Conservation (phyloP, 2,329 filamentous ascomycete genomes). For the Ophiocordyceps camponoti-rufipedis region DNA sequence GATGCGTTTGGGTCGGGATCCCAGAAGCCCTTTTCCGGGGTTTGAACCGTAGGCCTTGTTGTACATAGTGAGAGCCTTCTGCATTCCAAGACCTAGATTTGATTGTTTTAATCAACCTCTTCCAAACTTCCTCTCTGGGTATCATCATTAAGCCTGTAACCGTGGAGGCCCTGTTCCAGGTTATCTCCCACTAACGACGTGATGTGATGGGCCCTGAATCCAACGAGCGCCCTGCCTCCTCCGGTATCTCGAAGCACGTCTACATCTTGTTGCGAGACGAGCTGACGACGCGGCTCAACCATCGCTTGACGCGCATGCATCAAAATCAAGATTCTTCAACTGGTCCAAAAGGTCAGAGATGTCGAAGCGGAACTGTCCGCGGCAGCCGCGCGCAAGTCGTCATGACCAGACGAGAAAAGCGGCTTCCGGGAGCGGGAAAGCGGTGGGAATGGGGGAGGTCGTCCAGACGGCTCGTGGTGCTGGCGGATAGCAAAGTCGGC, state of each 20-base stretch:
- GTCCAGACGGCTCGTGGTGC: not conserved
- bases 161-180: not conserved
- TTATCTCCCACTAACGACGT: not conserved
- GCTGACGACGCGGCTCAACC: not conserved
- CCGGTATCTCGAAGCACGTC: not conserved
- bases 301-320: not conserved
- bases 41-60: conserved; percentile 1
- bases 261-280: not conserved
- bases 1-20: not conserved
- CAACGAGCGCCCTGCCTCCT: not conserved
- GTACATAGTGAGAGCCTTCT: conserved; percentile 1
- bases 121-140: conserved; percentile 3
- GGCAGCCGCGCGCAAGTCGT: not conserved
- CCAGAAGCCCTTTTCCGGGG: not conserved
- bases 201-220: not conserved
- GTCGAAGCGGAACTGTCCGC: not conserved
- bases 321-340: not conserved
- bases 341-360: not conserved
- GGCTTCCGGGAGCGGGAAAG: not conserved
- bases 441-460: not conserved
- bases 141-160: not conserved
- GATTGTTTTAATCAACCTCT: conserved; percentile 3
- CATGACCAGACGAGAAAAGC: not conserved
- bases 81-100: conserved; percentile 3
- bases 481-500: not conserved